Percentiles rank a stretch among this genome's conserved stretches.
phyloP scores from a whole-genome alignment of 176 grass and related monocot genomes.

The Paspalum vaginatum region DNA sequence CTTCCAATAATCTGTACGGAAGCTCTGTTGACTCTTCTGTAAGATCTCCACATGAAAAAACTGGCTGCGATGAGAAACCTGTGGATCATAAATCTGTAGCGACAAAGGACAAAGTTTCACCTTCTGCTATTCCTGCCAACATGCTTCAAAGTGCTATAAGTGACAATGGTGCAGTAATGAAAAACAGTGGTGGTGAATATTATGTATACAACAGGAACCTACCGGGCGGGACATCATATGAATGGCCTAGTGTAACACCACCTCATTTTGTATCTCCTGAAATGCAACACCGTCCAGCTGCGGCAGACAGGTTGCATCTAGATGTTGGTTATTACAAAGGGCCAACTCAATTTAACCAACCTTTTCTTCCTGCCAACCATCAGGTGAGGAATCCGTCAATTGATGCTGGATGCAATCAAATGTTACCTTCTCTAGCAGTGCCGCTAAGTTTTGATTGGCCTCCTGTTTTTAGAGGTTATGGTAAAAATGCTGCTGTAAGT shows the following conservation, averaged over 20 bases:
- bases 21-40: conserved; percentile 41
- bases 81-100: conserved; percentile 38
- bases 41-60: conserved; percentile 43
- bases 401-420: conserved; percentile 61
- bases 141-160: conserved; percentile 44
- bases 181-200: conserved; percentile 60
- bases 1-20: conserved; percentile 37
- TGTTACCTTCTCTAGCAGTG: conserved; percentile 68
- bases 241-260: conserved; percentile 66
- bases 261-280: conserved; percentile 62
- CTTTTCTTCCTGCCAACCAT: conserved; percentile 67
- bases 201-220: conserved; percentile 58
- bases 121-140: conserved; percentile 45
- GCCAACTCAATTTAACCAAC: conserved; percentile 64
- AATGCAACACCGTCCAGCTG: conserved; percentile 65
- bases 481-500: conserved; percentile 60
- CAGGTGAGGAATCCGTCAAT: conserved; percentile 57
- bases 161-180: conserved; percentile 47
- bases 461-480: conserved; percentile 82
- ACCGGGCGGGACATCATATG: conserved; percentile 68
- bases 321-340: conserved; percentile 81
- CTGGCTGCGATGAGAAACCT: conserved; percentile 39
- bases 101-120: conserved; percentile 36
- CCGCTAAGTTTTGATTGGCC: conserved; percentile 98
- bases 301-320: conserved; percentile 80